Evolutionary conservation across 495 filamentous ascomycete species (phyloP).

Genomic region (Podospora anserina): DNA sequence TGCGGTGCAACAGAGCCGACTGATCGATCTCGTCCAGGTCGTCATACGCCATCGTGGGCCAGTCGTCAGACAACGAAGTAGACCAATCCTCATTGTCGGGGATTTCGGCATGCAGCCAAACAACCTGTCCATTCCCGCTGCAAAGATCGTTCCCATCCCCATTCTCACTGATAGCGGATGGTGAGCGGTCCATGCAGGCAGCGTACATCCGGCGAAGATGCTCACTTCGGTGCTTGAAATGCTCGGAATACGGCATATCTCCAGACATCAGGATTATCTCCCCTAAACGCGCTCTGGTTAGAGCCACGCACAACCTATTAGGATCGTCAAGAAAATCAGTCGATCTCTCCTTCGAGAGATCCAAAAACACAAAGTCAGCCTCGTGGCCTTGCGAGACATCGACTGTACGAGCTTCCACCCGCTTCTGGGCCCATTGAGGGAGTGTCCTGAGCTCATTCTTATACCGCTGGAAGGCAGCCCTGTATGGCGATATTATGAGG

Average conservation of each 20-base stretch:
- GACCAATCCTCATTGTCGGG: neutral
- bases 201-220: slow-evolving; percentile 10
- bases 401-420: slow-evolving; percentile 25
- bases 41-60: neutral
- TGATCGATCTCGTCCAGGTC: neutral
- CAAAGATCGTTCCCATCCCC: neutral
- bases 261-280: slow-evolving; percentile 27
- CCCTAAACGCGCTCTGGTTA: slow-evolving; percentile 24
- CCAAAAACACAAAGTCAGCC: slow-evolving; percentile 31
- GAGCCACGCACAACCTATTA: slow-evolving; percentile 23
- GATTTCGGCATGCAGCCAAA: neutral
- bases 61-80: neutral
- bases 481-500: slow-evolving; percentile 27
- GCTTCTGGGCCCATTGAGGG: slow-evolving; percentile 11
- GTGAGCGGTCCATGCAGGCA: neutral
- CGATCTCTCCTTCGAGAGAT: slow-evolving; percentile 18
- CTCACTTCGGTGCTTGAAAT: neutral
- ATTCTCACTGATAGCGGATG: neutral
- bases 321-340: slow-evolving; percentile 22
- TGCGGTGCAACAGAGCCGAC: neutral
- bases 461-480: slow-evolving; percentile 18
- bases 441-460: slow-evolving; percentile 10
- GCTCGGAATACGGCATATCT: slow-evolving; percentile 8
- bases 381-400: slow-evolving; percentile 29
- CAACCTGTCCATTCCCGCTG: neutral